Base-by-base conservation (phyloP, 192 early-diverging fungal species). In the Lunasporangiospora selenospora region DNA sequence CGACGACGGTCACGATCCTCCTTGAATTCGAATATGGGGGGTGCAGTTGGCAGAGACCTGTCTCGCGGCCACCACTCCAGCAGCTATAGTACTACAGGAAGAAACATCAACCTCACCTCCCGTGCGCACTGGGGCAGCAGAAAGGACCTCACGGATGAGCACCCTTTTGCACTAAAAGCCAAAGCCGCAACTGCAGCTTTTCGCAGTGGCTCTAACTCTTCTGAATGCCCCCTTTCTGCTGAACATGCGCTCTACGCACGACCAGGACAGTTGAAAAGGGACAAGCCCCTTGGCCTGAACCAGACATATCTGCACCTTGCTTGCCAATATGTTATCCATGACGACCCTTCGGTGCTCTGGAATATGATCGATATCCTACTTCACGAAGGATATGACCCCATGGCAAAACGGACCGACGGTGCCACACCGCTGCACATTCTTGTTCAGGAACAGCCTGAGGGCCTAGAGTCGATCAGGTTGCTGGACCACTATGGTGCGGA, bases 401-500 rank as follows among this genome's bases (percentile, higher is more conserved):
- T 73, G 69, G 69, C 69, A 15, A 23, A 63, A 8, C 36, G 69
- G 15, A 13, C 39, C 26, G 69, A 73, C 42, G 59, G 60, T 15
- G 69, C 69, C 24, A 63, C 69, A 1, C 69, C 69, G 0, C 54
- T 73, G 1, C 69, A 73, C 34, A 63, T 73, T 5, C 60, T 73
- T 11, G 69, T 73, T 10, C 69, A 73, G 42, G 69, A 73, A 47
- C 69, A 73, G 16, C 69, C 69, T 0, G 60, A 73, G 29, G 59
- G 53, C 5, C 45, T 62, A 8, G 62, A 79, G 31, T 67, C 79
- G 6, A 77, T 84, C 36, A 56, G 62, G 19, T 26, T 84, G 0
- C 65, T 84, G 13, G 82, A 66, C 33, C 80, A 65, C 52, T 77
- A 81, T 42, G 85, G 86, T 15, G 87, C 89, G 5, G 83, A 90